phyloP scores from a whole-genome alignment of 2,329 filamentous ascomycete species.

The Neoarthrinium moseri region DNA sequence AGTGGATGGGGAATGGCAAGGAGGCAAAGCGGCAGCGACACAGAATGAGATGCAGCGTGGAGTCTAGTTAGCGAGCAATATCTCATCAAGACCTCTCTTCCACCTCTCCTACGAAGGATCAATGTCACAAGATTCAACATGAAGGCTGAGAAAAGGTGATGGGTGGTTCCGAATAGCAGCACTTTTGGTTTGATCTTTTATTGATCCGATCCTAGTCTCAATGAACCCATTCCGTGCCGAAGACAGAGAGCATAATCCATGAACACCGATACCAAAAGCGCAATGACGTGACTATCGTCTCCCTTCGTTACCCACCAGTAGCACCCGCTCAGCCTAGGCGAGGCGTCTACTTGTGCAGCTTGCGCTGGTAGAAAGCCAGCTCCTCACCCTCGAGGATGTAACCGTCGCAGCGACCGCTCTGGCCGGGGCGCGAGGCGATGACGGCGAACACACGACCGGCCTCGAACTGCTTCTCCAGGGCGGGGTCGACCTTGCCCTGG shows the following conservation, averaged over 20 bases:
- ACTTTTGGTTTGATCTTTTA: constrained; percentile 31
- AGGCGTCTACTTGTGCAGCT: constrained; percentile 88
- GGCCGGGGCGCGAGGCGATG: constrained; percentile 87
- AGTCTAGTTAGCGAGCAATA: too few relatives aligned
- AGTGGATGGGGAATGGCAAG: too few relatives aligned
- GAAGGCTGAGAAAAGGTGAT: not conserved
- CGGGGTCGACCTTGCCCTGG: constrained; percentile 86
- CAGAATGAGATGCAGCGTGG: too few relatives aligned
- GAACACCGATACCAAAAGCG: constrained; percentile 33
- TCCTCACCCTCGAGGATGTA: constrained; percentile 99
- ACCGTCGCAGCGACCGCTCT: constrained; percentile 94
- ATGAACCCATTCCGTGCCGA: constrained; percentile 31
- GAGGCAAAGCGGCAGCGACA: too few relatives aligned
- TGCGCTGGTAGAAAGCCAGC: constrained; percentile 99
- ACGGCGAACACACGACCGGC: constrained; percentile 96
- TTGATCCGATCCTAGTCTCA: constrained; percentile 30
- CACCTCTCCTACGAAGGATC: too few relatives aligned
- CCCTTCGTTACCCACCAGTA: constrained; percentile 1
- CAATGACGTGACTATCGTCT: constrained; percentile 16
- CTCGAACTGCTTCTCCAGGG: constrained; percentile 99
- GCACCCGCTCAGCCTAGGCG: constrained; percentile 6
- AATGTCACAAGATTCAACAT: too few relatives aligned
- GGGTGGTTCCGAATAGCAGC: constrained; percentile 6
- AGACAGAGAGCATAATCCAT: constrained; percentile 31
- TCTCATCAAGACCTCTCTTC: too few relatives aligned